A percentile compares a stretch with the other conserved stretches of the same genome.
These are phyloP conservation scores for Chiua virens DNA, from an alignment of 768 basidiomycete species.

Conservation along the genomic window DNA sequence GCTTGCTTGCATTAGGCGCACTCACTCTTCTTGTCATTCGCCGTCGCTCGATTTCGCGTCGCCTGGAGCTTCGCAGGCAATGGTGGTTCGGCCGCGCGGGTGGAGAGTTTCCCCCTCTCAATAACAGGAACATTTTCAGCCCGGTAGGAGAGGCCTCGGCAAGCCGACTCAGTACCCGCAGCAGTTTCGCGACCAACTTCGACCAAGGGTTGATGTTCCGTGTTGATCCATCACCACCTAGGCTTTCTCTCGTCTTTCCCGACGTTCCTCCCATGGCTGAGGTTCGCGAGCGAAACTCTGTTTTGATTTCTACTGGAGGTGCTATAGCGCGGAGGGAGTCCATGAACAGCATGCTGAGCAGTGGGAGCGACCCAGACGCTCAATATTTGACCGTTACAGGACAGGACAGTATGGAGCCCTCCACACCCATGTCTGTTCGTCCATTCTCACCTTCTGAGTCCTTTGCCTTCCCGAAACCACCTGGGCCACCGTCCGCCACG, in stretches of 20 bases:
- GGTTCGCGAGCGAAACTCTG: constrained; percentile 39
- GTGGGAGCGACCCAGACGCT: constrained; percentile 33
- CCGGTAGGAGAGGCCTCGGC: constrained; percentile 9
- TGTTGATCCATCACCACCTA: constrained; percentile 21
- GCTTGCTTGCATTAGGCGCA: constrained; percentile 31
- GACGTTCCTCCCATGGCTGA: constrained; percentile 57
- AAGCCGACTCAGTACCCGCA: constrained; percentile 41
- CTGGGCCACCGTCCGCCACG: constrained; percentile 18
- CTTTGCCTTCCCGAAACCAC: constrained; percentile 69
- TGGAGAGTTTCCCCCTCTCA: constrained; percentile 6
- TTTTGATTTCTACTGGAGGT: constrained; percentile 24
- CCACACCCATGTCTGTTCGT: constrained; percentile 59
- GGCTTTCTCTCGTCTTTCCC: constrained; percentile 25
- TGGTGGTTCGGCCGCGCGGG: constrained; percentile 45
- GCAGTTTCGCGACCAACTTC: constrained; percentile 66
- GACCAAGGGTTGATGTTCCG: constrained; percentile 39
- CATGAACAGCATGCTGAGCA: constrained; percentile 40
- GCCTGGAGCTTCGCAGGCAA: constrained; percentile 40
- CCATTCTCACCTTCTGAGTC: constrained; percentile 68
- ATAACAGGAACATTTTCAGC: constrained; percentile 9
- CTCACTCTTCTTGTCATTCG: constrained; percentile 46
- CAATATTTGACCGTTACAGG: constrained; percentile 42
- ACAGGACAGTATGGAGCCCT: constrained; percentile 17
- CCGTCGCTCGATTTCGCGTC: constrained; percentile 42
- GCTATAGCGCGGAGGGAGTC: constrained; percentile 36